phyloP scores from a whole-genome alignment of 2,329 filamentous ascomycete genomes.

The Pseudogymnoascus sp. region DNA sequence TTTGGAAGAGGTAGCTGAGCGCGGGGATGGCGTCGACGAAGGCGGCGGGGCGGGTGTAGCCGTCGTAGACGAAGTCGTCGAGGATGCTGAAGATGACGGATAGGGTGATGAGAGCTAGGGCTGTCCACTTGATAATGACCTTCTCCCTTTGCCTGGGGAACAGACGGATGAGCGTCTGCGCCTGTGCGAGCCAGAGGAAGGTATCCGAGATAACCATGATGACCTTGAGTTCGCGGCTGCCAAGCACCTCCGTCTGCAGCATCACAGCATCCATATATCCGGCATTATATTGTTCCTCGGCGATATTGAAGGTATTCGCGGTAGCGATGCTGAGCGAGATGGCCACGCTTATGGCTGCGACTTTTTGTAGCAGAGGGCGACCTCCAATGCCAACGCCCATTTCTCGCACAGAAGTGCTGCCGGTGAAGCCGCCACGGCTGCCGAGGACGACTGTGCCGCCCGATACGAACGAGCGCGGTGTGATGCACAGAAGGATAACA shows the following conservation, averaged over 20 bases:
- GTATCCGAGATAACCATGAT: constrained; percentile 92
- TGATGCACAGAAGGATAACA: constrained; percentile 89
- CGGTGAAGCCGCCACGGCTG: constrained; percentile 77
- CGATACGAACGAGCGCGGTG: constrained; percentile 86
- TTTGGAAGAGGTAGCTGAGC: constrained; percentile 64
- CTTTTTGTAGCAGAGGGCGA: constrained; percentile 87
- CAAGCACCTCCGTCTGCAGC: constrained; percentile 73
- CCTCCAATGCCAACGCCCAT: constrained; percentile 80
- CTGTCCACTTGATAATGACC: constrained; percentile 97
- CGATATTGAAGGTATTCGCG: constrained; percentile 81
- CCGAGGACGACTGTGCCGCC: constrained; percentile 78
- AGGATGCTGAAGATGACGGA: constrained; percentile 87
- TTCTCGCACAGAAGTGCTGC: constrained; percentile 61
- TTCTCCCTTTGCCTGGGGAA: constrained; percentile 97
- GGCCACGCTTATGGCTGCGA: constrained; percentile 65
- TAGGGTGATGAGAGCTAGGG: constrained; percentile 84
- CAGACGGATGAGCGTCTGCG: constrained; percentile 89
- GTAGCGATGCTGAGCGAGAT: constrained; percentile 92
- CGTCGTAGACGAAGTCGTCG: constrained; percentile 70
- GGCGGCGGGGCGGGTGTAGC: constrained; percentile 58
- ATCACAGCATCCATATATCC: constrained; percentile 74
- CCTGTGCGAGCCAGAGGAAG: constrained; percentile 94
- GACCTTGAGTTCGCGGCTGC: constrained; percentile 78
- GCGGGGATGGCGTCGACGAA: constrained; percentile 89
- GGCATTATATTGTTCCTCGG: constrained; percentile 70